A percentile compares a stretch with the other conserved stretches of the same genome.
Conservation (phyloP, 1,284 basidiomycete genomes). For the Polyporus tsugae region DNA sequence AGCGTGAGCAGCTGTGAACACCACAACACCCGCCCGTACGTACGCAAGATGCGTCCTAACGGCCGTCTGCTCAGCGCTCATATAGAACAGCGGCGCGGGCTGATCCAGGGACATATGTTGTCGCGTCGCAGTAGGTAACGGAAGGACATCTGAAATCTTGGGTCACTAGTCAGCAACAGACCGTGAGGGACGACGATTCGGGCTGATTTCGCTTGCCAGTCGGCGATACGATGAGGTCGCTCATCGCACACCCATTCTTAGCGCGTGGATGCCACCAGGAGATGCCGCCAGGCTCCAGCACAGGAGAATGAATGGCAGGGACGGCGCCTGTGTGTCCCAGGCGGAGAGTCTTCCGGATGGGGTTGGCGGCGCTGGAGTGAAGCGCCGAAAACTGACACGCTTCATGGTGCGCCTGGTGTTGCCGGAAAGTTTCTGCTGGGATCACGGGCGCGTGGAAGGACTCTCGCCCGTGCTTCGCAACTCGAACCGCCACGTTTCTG, state of each 20-base stretch:
- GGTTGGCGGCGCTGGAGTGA: background rate
- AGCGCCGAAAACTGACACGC: background rate
- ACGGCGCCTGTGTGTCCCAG: background rate
- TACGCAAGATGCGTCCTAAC: background rate
- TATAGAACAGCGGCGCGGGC: background rate
- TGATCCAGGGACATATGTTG: conserved; percentile 1
- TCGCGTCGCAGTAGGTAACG: background rate
- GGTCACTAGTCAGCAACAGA: background rate
- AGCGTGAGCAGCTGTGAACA: background rate
- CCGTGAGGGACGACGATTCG: background rate
- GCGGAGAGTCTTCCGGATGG: background rate
- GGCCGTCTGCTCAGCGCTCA: background rate
- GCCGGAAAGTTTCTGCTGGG: background rate
- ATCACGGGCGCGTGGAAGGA: background rate
- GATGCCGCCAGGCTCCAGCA: background rate
- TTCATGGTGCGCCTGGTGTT: background rate
- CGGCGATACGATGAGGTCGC: background rate
- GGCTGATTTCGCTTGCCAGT: background rate
- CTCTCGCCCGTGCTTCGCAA: background rate
- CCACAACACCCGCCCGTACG: background rate
- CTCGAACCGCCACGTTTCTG: conserved; percentile 1
- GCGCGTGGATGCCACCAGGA: background rate
- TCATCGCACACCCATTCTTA: background rate
- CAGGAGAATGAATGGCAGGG: background rate
- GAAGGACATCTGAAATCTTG: background rate